Percentiles rank a stretch among this genome's conserved stretches.
These are phyloP conservation scores for Trypanosomatidae sp. DNA, from an alignment of 208 protist genomes.

Conservation along the genomic window DNA sequence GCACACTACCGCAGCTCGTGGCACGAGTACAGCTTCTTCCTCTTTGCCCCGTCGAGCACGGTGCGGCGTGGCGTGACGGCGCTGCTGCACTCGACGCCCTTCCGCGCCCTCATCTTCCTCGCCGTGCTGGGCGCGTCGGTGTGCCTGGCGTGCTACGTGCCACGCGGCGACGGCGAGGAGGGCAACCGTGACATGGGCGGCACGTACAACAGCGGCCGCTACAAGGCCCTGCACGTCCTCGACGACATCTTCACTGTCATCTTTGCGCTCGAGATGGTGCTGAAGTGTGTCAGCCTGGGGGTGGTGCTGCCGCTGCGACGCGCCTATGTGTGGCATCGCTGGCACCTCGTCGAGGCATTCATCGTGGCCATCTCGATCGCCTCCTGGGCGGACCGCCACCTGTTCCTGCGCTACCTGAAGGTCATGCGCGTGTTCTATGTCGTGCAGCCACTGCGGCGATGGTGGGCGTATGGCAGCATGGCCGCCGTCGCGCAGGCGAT, in stretches of 20 bases:
- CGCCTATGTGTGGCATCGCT: constrained; percentile 82
- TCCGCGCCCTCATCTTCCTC: constrained; percentile 44
- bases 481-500: constrained; percentile 47
- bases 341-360: constrained; percentile 86
- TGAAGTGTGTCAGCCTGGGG: constrained; percentile 81
- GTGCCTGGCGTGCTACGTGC: constrained; percentile 60
- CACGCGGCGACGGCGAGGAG: constrained; percentile 10
- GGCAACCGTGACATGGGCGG: constrained; percentile 47
- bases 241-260: constrained; percentile 78
- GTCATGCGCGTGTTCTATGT: constrained; percentile 79
- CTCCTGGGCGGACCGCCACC: constrained; percentile 22
- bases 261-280: constrained; percentile 79
- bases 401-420: constrained; percentile 58
- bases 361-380: constrained; percentile 80
- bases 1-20: constrained; percentile 38
- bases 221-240: constrained; percentile 56
- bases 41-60: constrained; percentile 37
- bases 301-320: constrained; percentile 50
- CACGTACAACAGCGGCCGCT: constrained; percentile 44
- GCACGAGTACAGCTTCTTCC: constrained; percentile 52
- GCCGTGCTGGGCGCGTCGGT: constrained; percentile 64
- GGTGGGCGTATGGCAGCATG: constrained; percentile 42
- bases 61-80: constrained; percentile 22
- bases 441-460: constrained; percentile 48
- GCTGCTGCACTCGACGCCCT: constrained; percentile 44